Base-by-base conservation (phyloP, 2,329 filamentous ascomycete genomes). In the Venturia aucupariae region DNA sequence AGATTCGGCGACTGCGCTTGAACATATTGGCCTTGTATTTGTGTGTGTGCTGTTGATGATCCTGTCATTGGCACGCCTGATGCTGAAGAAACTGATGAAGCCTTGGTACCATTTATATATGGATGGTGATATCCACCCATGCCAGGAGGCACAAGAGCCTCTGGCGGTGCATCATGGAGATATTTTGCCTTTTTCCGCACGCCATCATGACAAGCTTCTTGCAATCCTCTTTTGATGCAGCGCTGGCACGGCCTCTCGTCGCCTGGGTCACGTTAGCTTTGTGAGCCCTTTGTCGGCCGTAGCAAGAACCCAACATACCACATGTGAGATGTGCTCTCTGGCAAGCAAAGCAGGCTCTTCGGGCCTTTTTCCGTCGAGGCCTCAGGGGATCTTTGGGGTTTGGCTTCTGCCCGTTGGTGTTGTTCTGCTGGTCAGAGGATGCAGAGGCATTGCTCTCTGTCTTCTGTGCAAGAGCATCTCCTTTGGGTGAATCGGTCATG, bases 121-220 rank as follows among this genome's bases (percentile, higher is more conserved):
- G 66, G 70, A 76, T 77, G 75, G 75, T 80, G 84, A 71, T 88
- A 90, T 71, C 85, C 88, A 38, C 88, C 87, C 60, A 94, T 82
- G 51, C 94, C 91, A n/a, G 65, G 65, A 41, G 92, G 90, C 73
- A 93, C 84, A 67, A 97, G 81, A 57, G 92, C 92, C 74, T 95
- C 92, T 62, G 91, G 86, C 42, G 93, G 92, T 32, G 93, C 92
- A 81, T 97, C 94, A 73, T 97, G 92, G 65, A 99, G 89, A 75
- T 99, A 99, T 76, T 99, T 99, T 62, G 94, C 94, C 82, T 97
- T 99, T 78, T 99, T 99, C 68, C 94, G 89, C 62, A 97, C 92
- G 63, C 94, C 94, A 73, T 99, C 94, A 75, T 96, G 92, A 73
- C 94, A 99, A 67, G 86, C 86, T 74, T 96, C 92, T 71, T 92